Evolutionary conservation across 352 stramenopile genomes (phyloP).

Genomic region (Phytophthora ohioensis): DNA sequence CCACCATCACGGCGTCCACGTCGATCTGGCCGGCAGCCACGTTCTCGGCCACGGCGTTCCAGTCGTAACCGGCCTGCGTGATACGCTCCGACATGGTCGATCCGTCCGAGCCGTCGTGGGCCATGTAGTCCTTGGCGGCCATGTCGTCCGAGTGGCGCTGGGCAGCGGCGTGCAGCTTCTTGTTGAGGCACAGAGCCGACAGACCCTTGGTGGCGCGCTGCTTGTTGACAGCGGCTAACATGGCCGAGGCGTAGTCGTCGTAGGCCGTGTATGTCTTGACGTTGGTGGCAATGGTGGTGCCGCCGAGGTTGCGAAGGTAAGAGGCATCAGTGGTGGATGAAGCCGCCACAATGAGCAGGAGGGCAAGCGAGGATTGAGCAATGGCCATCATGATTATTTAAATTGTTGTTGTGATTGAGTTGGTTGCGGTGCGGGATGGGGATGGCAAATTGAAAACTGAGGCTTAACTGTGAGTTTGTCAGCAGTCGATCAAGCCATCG

Average conservation of each 20-base stretch:
- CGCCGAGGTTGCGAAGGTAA: constrained; percentile 20
- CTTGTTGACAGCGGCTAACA: constrained; percentile 51
- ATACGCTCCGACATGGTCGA: constrained; percentile 52
- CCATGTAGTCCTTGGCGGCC: constrained; percentile 58
- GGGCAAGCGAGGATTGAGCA: constrained; percentile 30
- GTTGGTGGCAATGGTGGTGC: constrained; percentile 22
- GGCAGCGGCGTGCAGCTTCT: constrained; percentile 36
- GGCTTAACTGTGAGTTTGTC: constrained; percentile 4
- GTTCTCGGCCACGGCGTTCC: constrained; percentile 49
- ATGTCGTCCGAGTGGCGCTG: constrained; percentile 50
- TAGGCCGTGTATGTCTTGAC: constrained; percentile 28
- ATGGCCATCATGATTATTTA: constrained; percentile 24
- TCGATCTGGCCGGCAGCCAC: constrained; percentile 42
- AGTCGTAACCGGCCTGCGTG: constrained; percentile 50
- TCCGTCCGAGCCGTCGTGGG: constrained; percentile 50
- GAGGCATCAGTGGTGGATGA: constrained; percentile 19
- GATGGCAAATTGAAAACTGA: constrained; percentile 1
- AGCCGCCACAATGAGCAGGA: constrained; percentile 25
- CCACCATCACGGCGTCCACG: constrained; percentile 47
- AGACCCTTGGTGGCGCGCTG: constrained; percentile 51
- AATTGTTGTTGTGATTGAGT: background rate
- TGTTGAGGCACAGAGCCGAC: constrained; percentile 48
- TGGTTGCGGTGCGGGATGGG: constrained; percentile 3
- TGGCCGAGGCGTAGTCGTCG: constrained; percentile 14
- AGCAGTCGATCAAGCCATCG: constrained; percentile 1